A percentile compares a stretch with the other conserved stretches of the same genome.
phyloP scores from a whole-genome alignment of 148 eudicot genomes.

The Vaccinium myrtillus region DNA sequence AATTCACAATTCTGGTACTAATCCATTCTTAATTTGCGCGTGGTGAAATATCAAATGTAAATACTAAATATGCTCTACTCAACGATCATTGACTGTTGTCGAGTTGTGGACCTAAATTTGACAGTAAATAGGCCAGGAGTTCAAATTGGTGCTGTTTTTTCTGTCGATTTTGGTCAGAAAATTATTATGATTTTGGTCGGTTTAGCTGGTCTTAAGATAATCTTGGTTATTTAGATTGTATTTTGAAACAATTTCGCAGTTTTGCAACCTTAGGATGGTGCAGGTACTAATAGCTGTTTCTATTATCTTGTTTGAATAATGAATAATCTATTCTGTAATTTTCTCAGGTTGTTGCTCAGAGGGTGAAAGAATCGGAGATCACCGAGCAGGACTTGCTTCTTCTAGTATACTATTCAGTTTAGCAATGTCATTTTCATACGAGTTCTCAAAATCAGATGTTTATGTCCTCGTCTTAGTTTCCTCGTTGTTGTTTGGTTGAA shows the following conservation, averaged over 20 bases:
- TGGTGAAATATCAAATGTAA: not conserved
- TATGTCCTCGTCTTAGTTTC: not conserved
- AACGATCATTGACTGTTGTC: not conserved
- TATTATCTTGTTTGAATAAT: not conserved
- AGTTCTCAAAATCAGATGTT: not conserved
- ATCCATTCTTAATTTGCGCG: not conserved
- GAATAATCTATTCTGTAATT: not conserved
- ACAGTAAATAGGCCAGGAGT: not conserved
- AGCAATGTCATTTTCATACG: not conserved
- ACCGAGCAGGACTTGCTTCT: constrained; percentile 92
- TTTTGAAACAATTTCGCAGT: not conserved
- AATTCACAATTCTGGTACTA: not conserved
- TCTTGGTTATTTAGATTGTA: not conserved
- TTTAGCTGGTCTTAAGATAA: not conserved
- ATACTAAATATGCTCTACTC: too few species aligned
- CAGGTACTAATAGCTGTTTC: constrained; percentile 56
- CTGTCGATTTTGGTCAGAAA: not conserved
- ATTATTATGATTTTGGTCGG: not conserved
- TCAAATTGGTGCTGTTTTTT: not conserved
- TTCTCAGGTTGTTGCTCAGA: constrained; percentile 69
- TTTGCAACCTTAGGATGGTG: constrained; percentile 16
- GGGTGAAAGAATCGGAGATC: constrained; percentile 75
- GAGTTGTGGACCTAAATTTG: not conserved
- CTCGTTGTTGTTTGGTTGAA: not conserved
- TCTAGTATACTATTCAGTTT: constrained; percentile 40